phyloP scores from a whole-genome alignment of 2,329 filamentous ascomycete genomes.

The Aspergillus unguis region DNA sequence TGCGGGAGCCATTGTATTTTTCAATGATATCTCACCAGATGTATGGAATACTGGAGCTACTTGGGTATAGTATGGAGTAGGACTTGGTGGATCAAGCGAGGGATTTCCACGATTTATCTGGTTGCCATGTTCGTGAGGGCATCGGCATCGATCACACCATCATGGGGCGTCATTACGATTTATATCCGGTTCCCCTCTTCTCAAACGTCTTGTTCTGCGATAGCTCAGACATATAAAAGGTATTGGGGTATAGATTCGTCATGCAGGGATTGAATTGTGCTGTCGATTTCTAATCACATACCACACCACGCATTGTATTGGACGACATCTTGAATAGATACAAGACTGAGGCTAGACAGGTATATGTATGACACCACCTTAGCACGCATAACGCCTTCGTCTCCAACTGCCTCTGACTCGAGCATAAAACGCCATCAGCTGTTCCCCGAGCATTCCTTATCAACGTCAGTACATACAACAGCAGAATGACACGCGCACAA shows the following conservation, averaged over 20 bases:
- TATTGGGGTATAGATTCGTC: slow-evolving; percentile 18
- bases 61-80: too few relatives aligned
- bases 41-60: too few relatives aligned
- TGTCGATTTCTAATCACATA: slow-evolving; percentile 9
- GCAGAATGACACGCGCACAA: slow-evolving; percentile 18
- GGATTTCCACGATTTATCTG: background rate
- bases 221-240: slow-evolving; percentile 3
- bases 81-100: too few relatives aligned
- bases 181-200: slow-evolving; percentile 6
- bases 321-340: background rate
- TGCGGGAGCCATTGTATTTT: slow-evolving; percentile 51
- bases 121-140: background rate
- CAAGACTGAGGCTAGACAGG: background rate
- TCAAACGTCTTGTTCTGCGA: background rate
- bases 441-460: background rate
- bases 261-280: slow-evolving; percentile 22
- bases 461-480: background rate
- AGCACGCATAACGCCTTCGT: background rate
- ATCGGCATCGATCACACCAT: slow-evolving; percentile 31
- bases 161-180: slow-evolving; percentile 23
- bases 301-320: too few relatives aligned
- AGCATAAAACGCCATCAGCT: background rate
- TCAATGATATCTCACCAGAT: background rate
- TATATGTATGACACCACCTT: slow-evolving; percentile 2
- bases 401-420: too few relatives aligned